Evolutionary conservation across 2,329 filamentous ascomycete species (phyloP), one percentile per base, ranked within the genome.

Genomic region (Cordyceps javanica): DNA sequence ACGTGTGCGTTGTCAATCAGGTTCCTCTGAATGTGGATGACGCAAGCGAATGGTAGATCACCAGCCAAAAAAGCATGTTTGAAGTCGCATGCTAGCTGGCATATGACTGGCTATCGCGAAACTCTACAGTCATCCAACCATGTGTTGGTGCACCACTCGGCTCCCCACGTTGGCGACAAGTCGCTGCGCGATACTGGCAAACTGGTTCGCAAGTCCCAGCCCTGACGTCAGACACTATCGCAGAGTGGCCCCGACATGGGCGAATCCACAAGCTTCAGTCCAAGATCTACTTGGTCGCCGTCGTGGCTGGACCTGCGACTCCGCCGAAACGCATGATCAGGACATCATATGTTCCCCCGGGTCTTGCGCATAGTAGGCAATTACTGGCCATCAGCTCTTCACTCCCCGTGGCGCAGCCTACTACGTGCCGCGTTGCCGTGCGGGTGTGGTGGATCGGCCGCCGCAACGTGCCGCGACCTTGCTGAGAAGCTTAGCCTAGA

Each of bases 371-470:
- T 39, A 2, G 9, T 32, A 16, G 11, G 19, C n/a, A 54, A 21
- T 36, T 19, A 34, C 23, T 53, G 36, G 50, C 11, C 42, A 23
- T 42, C 50, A 42, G 49, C 49, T 39, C 14, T 51, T 50, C 49
- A 39, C 23, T 38, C 49, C 41, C 7, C 16, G 52, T 55, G 52
- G 52, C 52, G 41, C 32, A 55, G 11, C 34, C 16, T 19, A 36
- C 51, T 30, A 55, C 38, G 41, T 55, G 52, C 52, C 52, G 52
- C n/a, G 21, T 55, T 55, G 41, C 52, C 52, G 52, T 55, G 41
- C 21, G 21, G 41, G 14, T 13, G 13, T 52, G 25, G 50, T 21
- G 26, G 50, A 52, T 52, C 38, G 50, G 38, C 50, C 36, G 38
- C 23, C 26, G 38, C 9, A 53, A 53, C 38, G 50, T 44, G 25